Evolutionary conservation across 805 yeast genomes (phyloP).

Genomic region (Kodamaea neixiangensis): DNA sequence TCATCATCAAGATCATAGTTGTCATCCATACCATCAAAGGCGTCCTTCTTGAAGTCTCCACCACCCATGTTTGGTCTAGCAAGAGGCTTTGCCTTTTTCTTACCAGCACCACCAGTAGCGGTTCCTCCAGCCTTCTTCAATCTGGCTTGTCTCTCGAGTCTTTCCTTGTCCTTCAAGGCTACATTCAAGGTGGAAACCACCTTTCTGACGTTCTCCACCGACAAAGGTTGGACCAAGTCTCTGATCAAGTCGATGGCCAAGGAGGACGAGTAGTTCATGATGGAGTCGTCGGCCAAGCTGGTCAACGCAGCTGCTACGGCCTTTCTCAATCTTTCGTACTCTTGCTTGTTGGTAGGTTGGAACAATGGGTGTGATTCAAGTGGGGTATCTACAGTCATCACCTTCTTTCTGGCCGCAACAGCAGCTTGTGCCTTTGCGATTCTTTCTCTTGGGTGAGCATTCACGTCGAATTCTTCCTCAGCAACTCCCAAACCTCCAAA

Average conservation of each 20-base stretch:
- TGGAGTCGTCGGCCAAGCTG: conserved; percentile 59
- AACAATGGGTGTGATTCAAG: conserved; percentile 78
- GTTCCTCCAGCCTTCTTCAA: conserved; percentile 81
- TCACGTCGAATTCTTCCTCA: conserved; percentile 33
- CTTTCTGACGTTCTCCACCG: conserved; percentile 80
- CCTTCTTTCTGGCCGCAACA: conserved; percentile 33
- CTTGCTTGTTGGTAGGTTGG: conserved; percentile 77
- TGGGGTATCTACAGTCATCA: conserved; percentile 58
- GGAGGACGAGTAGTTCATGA: conserved; percentile 67
- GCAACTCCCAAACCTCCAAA: conserved; percentile 73
- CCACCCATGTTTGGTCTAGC: conserved; percentile 59
- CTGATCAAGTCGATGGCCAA: conserved; percentile 85
- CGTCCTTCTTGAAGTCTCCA: conserved; percentile 60
- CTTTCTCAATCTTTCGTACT: conserved; percentile 72
- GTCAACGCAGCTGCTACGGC: conserved; percentile 63
- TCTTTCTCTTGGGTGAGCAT: conserved; percentile 55
- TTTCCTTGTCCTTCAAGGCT: conserved; percentile 78
- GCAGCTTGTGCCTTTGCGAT: conserved; percentile 48
- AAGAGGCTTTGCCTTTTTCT: conserved; percentile 85
- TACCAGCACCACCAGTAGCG: conserved; percentile 90
- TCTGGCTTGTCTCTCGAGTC: conserved; percentile 87
- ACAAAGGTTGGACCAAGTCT: conserved; percentile 79
- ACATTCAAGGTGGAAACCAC: conserved; percentile 84
- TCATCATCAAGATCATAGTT: conserved; percentile 72
- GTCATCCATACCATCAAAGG: conserved; percentile 53